Evolutionary conservation across 805 yeast species (phyloP), one percentile per base, ranked within the genome.

Genomic region (Candida namnaoensis): DNA sequence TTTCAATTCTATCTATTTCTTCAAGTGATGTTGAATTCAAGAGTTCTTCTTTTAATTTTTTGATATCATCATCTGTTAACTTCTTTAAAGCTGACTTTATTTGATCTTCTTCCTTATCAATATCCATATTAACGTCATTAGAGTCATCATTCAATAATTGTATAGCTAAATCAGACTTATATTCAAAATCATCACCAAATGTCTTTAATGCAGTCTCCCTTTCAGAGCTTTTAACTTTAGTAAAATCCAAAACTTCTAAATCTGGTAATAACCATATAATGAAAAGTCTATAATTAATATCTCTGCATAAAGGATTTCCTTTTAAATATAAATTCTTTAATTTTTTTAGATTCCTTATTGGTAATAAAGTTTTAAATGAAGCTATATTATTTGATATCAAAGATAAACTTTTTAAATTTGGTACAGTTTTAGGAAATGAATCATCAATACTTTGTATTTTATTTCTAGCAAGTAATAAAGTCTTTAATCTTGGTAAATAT

Each of bases 1-100:
- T 64, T 56, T 87, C 95, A 24, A 88, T 73, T 39, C 76, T 64
- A 44, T 80, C 84, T 7, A 88, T 84, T 47, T 90, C 96, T 6
- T 74, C 84, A 43, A 90, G 56, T 40, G 80, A 77, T 5, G 78
- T 70, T 1, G 96, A 95, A 30, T 62, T 65, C 40, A 70, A 68
- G 42, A 90, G 64, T 47, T 76, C 71, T 35, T 65, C 54, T 46
- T 79, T 68, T 38, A 90, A 60, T 37, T 62, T 60, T 12, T 60
- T 58, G 43, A 68, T 72, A 34, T 81, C 88, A 32, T 71, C 76
- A 0, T 67, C 72, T 2, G 80, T 66, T 50, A 86, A 65, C 44
- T 69, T 76, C 25, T 61, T 55, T 14, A 69, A 66, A 0, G 65
- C 65, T 15, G 49, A 50, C 32, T 58, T 56, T 56, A 68, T 57